phyloP scores from a whole-genome alignment of 305 asterid species.

The Striga hermonthica region DNA sequence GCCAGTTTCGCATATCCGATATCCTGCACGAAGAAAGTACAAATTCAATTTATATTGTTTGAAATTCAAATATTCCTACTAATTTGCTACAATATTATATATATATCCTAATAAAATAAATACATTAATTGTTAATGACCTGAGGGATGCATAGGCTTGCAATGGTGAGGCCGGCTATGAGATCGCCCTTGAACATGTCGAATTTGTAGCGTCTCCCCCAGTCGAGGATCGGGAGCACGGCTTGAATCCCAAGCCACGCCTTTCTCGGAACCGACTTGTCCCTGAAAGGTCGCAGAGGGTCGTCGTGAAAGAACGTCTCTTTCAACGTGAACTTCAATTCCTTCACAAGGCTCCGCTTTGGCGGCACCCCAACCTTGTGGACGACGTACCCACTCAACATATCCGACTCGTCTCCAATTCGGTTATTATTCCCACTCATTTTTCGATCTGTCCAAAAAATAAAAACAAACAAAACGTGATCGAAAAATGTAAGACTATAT shows the following conservation, averaged over 20 bases:
- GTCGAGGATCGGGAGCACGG: conserved; percentile 60
- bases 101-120: too few relatives aligned
- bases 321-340: conserved; percentile 49
- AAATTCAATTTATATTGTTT: too few relatives aligned
- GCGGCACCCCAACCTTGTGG: conserved; percentile 61
- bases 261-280: conserved; percentile 40
- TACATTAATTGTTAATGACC: conserved; percentile 36
- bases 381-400: conserved; percentile 38
- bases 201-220: conserved; percentile 63
- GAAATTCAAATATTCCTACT: too few relatives aligned
- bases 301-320: conserved; percentile 71
- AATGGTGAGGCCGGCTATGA: conserved; percentile 71
- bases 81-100: too few relatives aligned
- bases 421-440: conserved; percentile 36
- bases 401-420: conserved; percentile 37
- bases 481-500: too few relatives aligned
- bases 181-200: conserved; percentile 59
- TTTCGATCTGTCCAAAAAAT: not conserved
- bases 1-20: conserved; percentile 56
- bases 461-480: too few relatives aligned
- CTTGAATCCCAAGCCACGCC: conserved; percentile 42
- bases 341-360: conserved; percentile 43
- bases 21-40: conserved; percentile 37
- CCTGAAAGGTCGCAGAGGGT: conserved; percentile 58
- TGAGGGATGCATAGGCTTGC: conserved; percentile 64